A percentile compares a stretch with the other conserved stretches of the same genome.
phyloP scores from a whole-genome alignment of 768 basidiomycete species.

The Coprinopsis cinerea region DNA sequence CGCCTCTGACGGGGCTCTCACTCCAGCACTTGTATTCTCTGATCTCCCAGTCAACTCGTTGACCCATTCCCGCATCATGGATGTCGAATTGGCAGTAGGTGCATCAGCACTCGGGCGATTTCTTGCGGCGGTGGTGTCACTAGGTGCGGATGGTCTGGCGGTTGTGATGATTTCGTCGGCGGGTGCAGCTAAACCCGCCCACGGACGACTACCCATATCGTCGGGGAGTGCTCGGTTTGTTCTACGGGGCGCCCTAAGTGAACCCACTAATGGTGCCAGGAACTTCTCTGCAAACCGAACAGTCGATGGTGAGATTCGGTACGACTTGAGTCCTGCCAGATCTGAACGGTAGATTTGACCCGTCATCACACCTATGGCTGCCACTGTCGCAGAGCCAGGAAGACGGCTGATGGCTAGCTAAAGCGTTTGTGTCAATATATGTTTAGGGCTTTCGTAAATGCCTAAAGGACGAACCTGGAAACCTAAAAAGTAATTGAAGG shows the following conservation, averaged over 20 bases:
- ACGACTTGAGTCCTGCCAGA: slow-evolving; percentile 69
- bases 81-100: slow-evolving; percentile 19
- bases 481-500: slow-evolving; percentile 64
- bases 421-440: neutral
- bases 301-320: slow-evolving; percentile 62
- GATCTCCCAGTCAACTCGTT: slow-evolving; percentile 68
- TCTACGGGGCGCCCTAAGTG: slow-evolving; percentile 55
- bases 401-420: slow-evolving; percentile 66
- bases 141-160: slow-evolving; percentile 23
- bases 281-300: slow-evolving; percentile 51
- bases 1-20: slow-evolving; percentile 65
- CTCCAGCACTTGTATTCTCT: slow-evolving; percentile 46
- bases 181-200: slow-evolving; percentile 2
- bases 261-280: slow-evolving; percentile 64
- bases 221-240: slow-evolving; percentile 75
- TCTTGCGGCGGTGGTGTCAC: neutral
- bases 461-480: slow-evolving; percentile 46
- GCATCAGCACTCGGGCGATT: slow-evolving; percentile 17
- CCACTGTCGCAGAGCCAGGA: slow-evolving; percentile 59
- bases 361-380: slow-evolving; percentile 57
- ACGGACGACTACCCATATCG: slow-evolving; percentile 17
- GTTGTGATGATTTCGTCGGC: slow-evolving; percentile 65
- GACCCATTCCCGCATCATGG: slow-evolving; percentile 75
- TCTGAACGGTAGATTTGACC: slow-evolving; percentile 85
- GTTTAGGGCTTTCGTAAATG: neutral